These are phyloP conservation scores for Epichloe scottii DNA, from an alignment of 2,329 filamentous ascomycete genomes.

Conservation along the genomic window DNA sequence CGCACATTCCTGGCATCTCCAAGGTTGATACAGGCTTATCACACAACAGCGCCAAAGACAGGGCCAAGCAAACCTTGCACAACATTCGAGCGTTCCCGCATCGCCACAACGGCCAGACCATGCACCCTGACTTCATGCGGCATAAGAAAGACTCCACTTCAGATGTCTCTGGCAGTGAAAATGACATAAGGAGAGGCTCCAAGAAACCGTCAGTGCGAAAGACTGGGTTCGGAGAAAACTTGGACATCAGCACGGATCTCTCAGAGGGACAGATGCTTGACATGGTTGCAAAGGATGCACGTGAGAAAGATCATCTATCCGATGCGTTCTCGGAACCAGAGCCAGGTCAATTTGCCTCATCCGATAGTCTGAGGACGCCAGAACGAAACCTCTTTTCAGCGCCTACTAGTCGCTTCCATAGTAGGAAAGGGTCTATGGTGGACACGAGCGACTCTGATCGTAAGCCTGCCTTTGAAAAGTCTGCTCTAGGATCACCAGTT, in stretches of 20 bases:
- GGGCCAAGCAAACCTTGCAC: constrained; percentile 48
- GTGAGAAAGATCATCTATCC: constrained; percentile 25
- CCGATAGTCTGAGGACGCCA: constrained; percentile 17
- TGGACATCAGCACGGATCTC: constrained; percentile 36
- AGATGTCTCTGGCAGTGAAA: constrained; percentile 47
- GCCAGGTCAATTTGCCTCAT: constrained; percentile 18
- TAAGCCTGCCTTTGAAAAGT: constrained; percentile 13
- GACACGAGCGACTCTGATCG: constrained; percentile 30
- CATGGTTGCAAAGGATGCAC: constrained; percentile 42
- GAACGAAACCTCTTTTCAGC: constrained; percentile 18
- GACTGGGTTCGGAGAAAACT: constrained; percentile 29
- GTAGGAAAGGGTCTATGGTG: constrained; percentile 23
- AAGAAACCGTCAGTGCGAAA: constrained; percentile 19
- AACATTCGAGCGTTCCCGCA: constrained; percentile 41
- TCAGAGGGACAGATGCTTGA: constrained; percentile 51
- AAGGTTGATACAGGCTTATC: constrained; percentile 28
- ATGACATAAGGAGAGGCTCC: constrained; percentile 25
- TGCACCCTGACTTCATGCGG: constrained; percentile 38
- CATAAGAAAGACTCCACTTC: constrained; percentile 40
- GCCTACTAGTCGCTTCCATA: constrained; percentile 18
- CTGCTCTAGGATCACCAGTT: constrained; percentile 11
- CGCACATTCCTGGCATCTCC: constrained; percentile 11
- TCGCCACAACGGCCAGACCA: constrained; percentile 36
- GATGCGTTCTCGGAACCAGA: constrained; percentile 18
- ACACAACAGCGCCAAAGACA: constrained; percentile 42